These are phyloP conservation scores for Beauveria sp. DNA, from an alignment of 2,329 filamentous ascomycete species.

Conservation along the genomic window DNA sequence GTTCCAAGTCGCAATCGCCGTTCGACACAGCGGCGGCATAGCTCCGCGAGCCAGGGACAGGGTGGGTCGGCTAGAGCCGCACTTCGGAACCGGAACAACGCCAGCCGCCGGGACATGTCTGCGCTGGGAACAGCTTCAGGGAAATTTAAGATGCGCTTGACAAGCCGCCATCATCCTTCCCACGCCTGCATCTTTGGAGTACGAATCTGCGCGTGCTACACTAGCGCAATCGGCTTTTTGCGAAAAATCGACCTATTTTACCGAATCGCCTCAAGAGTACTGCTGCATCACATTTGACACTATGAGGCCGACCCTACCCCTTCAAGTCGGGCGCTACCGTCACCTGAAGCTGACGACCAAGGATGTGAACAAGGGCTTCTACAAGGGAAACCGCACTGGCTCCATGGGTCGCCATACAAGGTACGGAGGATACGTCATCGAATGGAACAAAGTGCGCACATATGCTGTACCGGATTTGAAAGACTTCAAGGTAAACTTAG, in stretches of 20 bases:
- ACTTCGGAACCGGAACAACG: constrained; percentile 27
- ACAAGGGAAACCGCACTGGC: constrained; percentile 90
- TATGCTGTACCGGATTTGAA: constrained; percentile 71
- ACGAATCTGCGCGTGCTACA: not conserved
- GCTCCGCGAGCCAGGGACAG: not conserved
- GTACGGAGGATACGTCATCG: constrained; percentile 74
- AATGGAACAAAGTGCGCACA: constrained; percentile 83
- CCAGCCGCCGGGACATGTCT: constrained; percentile 14
- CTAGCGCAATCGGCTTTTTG: no score
- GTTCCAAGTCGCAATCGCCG: not conserved
- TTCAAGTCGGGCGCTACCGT: constrained; percentile 60
- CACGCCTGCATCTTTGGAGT: not conserved
- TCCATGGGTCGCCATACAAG: constrained; percentile 80
- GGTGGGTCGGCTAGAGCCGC: not conserved
- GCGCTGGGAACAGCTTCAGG: not conserved
- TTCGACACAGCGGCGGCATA: not conserved
- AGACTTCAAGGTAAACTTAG: constrained; percentile 58
- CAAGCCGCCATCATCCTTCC: not conserved
- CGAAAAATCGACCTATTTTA: no score
- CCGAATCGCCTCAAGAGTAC: not conserved
- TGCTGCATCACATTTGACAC: not conserved
- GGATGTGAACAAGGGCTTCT: constrained; percentile 86
- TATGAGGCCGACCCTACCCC: constrained; percentile 58
- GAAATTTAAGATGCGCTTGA: constrained; percentile 7
- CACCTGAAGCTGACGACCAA: constrained; percentile 85